Conservation (phyloP, 1,284 basidiomycete genomes). For the Thelephora terrestris region DNA sequence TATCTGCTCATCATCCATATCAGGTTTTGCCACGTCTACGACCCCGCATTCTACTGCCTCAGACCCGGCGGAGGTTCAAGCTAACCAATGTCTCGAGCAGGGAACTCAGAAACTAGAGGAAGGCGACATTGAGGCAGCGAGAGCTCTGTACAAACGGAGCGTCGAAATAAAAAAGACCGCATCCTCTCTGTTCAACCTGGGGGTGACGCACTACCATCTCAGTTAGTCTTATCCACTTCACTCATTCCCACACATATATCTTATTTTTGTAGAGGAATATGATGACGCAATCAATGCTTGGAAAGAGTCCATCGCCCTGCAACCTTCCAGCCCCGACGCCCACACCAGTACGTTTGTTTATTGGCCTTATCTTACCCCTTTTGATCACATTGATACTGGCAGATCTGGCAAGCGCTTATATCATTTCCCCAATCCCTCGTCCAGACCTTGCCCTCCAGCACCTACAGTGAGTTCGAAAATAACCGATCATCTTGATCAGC, state of each 20-base stretch:
- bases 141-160: conserved; percentile 69
- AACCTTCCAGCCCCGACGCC: conserved; percentile 82
- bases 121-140: conserved; percentile 79
- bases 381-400: conserved; percentile 5
- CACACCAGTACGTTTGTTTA: conserved; percentile 70
- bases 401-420: conserved; percentile 93
- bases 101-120: conserved; percentile 86
- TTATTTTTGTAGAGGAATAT: conserved; percentile 58
- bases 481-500: conserved; percentile 5
- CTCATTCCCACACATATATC: conserved; percentile 9
- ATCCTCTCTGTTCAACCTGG: conserved; percentile 81
- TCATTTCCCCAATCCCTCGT: conserved; percentile 75
- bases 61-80: conserved; percentile 80
- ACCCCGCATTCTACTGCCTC: conserved; percentile 69
- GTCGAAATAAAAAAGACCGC: conserved; percentile 75
- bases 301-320: conserved; percentile 77
- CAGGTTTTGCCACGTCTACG: conserved; percentile 80
- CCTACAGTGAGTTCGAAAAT: conserved; percentile 49
- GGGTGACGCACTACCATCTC: conserved; percentile 82
- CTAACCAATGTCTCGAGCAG: conserved; percentile 74
- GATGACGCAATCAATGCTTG: conserved; percentile 78
- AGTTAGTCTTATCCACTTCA: conserved; percentile 38
- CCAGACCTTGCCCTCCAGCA: conserved; percentile 89
- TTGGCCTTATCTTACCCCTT: conserved; percentile 7
- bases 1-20: no score